Base-by-base conservation (phyloP, 352 stramenopile species). In the Phytophthora niederhauseri region DNA sequence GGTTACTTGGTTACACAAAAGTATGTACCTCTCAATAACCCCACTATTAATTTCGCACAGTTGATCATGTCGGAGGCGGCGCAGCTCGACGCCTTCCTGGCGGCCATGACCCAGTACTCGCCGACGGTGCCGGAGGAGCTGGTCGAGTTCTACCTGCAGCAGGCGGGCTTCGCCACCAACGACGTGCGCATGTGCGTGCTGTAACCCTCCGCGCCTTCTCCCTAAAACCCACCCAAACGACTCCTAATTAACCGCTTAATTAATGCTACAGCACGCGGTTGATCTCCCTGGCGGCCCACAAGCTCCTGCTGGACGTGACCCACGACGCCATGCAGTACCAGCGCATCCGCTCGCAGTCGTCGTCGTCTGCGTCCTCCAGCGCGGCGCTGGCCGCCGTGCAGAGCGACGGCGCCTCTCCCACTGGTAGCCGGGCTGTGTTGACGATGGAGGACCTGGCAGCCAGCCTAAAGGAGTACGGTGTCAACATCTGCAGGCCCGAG, bases 311-410 rank as follows among this genome's bases (percentile, higher is more conserved):
- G 52, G 87, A 95, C 63, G 87, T 93, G 20, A 81, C 79, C 1
- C 87, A 93, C 55, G 87, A 95, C 61, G 75, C 87, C 12, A 88
- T 93, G 82, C 84, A 93, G 73, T 91, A 84, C 67, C 87, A 93
- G 57, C 82, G 85, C 26, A 85, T 93, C 46, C 85, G 85, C 4
- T 66, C 81, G 26, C 76, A 88, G 24, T 48, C 69, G 2, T 64
- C 63, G 15, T 51, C 67, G 6, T 55, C 68, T 3, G 54, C 61
- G 0, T 41, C 64, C 3, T 53, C 55, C 3, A 36, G 52, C 2
- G 34, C 65, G 1, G 50, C 73, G 1, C 28, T 66, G 22, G 54
- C 61, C 17, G 28, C 68, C 17, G 11, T 34, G 30, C 68, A 64
- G 48, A 14, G 55, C 8, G 57, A 73, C 3, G 69, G 75, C 22